Conservation (phyloP, 106 monocot species). For the Chionographis japonica region DNA sequence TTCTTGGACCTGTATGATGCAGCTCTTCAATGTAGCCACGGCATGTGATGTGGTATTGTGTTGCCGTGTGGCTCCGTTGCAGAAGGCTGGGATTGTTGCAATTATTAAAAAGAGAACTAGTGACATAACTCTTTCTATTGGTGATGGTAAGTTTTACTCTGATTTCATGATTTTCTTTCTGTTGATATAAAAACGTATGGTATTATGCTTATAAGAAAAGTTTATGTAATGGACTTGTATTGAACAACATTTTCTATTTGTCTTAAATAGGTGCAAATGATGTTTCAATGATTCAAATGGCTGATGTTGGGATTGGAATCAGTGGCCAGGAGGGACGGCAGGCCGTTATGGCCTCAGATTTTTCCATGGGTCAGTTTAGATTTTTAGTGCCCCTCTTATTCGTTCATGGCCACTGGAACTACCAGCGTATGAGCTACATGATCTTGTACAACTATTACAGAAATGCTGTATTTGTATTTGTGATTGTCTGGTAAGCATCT, state of each 20-base stretch:
- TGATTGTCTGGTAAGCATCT: constrained; percentile 72
- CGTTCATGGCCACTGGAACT: constrained; percentile 99
- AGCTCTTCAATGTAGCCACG: constrained; percentile 88
- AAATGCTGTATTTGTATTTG: constrained; percentile 75
- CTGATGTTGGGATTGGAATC: constrained; percentile 95
- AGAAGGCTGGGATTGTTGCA: constrained; percentile 95
- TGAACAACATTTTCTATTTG: too few relatives aligned
- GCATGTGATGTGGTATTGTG: constrained; percentile 84
- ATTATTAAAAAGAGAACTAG: constrained; percentile 85
- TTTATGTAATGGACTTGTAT: too few relatives aligned
- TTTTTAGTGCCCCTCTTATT: constrained; percentile 89
- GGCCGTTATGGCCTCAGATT: constrained; percentile 99
- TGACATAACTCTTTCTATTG: constrained; percentile 96
- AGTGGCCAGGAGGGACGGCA: constrained; percentile 95
- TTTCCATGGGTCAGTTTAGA: constrained; percentile 97
- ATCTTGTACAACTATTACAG: constrained; percentile 98
- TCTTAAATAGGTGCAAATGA: constrained; percentile 79
- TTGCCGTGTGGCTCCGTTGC: constrained; percentile 92
- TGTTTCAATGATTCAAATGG: constrained; percentile 99
- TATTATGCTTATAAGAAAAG: too few relatives aligned
- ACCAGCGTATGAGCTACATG: constrained; percentile 95
- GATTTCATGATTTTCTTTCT: background rate
- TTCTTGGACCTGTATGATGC: constrained; percentile 5
- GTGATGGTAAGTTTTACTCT: constrained; percentile 59
- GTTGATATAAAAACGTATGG: background rate